These are phyloP conservation scores for Eudorina sp. DNA, from an alignment of 139 green algal species.

Conservation along the genomic window DNA sequence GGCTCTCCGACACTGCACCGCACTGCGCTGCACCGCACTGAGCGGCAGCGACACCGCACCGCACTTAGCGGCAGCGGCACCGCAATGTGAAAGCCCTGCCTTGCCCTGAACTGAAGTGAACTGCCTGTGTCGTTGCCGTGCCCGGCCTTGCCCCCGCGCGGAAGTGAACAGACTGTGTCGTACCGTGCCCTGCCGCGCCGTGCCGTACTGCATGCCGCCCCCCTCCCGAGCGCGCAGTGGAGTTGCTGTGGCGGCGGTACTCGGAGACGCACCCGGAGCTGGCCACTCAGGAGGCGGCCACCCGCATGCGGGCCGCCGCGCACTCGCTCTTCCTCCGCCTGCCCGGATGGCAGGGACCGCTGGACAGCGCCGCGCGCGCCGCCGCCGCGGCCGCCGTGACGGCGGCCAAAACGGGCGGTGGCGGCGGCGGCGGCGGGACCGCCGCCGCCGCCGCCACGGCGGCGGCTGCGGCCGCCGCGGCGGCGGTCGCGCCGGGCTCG, in stretches of 20 bases:
- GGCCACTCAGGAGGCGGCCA: background rate
- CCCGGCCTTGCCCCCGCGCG: too few species aligned
- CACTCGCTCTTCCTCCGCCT: slow-evolving; percentile 13
- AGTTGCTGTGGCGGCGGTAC: slow-evolving; percentile 35
- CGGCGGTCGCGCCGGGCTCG: background rate
- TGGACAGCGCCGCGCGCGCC: background rate
- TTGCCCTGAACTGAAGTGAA: too few species aligned
- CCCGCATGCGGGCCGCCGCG: background rate
- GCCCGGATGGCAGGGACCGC: slow-evolving; percentile 14
- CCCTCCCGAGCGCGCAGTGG: background rate
- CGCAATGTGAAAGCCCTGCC: too few species aligned
- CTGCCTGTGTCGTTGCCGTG: too few species aligned
- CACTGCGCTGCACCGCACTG: background rate
- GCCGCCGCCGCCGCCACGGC: background rate
- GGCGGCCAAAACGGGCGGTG: background rate
- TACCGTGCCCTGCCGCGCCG: too few species aligned
- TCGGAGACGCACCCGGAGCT: background rate
- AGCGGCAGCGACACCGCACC: background rate
- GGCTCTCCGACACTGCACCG: too few species aligned
- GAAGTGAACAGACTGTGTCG: too few species aligned
- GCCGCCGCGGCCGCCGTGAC: background rate
- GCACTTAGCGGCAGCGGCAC: background rate
- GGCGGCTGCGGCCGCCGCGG: background rate
- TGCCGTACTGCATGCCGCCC: background rate
- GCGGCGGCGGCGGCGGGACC: background rate